These are phyloP conservation scores for Leccinum laetum DNA, from an alignment of 1,284 basidiomycete genomes.

Conservation along the genomic window DNA sequence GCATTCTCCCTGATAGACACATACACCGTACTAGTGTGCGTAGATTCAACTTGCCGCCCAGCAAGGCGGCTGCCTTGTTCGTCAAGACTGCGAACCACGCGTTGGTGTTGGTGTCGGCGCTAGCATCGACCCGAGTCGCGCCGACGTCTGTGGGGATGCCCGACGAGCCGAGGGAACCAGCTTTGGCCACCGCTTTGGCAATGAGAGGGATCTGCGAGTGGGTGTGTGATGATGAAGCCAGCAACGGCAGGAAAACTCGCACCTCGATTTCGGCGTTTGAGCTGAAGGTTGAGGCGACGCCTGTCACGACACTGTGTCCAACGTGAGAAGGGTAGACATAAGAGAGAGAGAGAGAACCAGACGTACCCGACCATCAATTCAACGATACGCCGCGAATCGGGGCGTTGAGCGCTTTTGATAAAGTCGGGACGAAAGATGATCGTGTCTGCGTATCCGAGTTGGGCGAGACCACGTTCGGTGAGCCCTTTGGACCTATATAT, in stretches of 20 bases:
- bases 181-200: slow-evolving; percentile 26
- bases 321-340: too few relatives aligned
- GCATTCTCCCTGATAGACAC: too few relatives aligned
- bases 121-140: slow-evolving; percentile 20
- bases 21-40: too few relatives aligned
- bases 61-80: slow-evolving; percentile 23
- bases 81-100: slow-evolving; percentile 22
- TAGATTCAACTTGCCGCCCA: slow-evolving; percentile 16
- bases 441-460: slow-evolving; percentile 65
- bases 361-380: slow-evolving; percentile 47
- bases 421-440: slow-evolving; percentile 68
- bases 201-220: slow-evolving; percentile 16
- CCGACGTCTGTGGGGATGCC: slow-evolving; percentile 19
- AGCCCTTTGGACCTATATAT: slow-evolving; percentile 64
- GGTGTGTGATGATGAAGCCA: not conserved
- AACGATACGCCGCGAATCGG: slow-evolving; percentile 35
- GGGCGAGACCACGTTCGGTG: slow-evolving; percentile 69
- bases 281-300: slow-evolving; percentile 40
- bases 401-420: slow-evolving; percentile 44
- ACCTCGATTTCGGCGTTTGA: slow-evolving; percentile 47
- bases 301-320: slow-evolving; percentile 36
- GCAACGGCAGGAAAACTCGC: not conserved
- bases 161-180: slow-evolving; percentile 26
- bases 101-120: not conserved
- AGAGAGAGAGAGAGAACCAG: not conserved